phyloP scores from a whole-genome alignment of 2,329 filamentous ascomycete species.

The Septoria linicola region DNA sequence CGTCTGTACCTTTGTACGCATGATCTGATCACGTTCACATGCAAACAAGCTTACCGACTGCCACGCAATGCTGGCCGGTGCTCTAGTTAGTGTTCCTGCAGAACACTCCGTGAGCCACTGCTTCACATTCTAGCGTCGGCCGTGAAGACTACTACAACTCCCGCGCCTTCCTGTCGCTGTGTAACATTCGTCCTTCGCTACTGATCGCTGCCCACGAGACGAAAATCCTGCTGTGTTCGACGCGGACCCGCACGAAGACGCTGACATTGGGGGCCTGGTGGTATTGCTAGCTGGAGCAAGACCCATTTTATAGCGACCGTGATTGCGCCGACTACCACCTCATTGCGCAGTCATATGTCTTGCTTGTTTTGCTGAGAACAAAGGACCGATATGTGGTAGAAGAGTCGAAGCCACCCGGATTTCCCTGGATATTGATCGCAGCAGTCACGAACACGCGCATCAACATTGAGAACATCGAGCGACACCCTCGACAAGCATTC shows the following conservation, averaged over 20 bases:
- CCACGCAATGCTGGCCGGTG: conserved; percentile 8
- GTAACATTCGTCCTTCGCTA: conserved; percentile 4
- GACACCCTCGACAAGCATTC: background rate
- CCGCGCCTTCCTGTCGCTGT: background rate
- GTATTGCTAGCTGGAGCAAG: background rate
- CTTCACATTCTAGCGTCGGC: no score
- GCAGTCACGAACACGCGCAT: background rate
- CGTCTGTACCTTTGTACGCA: background rate
- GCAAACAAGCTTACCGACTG: background rate
- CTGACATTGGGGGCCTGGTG: background rate
- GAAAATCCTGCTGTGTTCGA: no score
- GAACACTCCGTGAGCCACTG: no score
- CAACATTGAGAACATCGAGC: background rate
- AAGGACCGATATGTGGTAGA: conserved; percentile 16
- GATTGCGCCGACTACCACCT: conserved; percentile 14
- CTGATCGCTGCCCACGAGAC: no score
- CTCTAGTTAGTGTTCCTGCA: conserved; percentile 6
- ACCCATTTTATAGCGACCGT: background rate
- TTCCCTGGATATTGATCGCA: background rate
- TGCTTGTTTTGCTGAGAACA: background rate
- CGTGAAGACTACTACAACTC: background rate
- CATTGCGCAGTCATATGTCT: conserved; percentile 4
- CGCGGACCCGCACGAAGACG: background rate
- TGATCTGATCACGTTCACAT: conserved; percentile 6
- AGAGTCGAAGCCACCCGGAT: background rate